Base-by-base conservation (phyloP, 148 eudicot genomes). In the Camellia sinensis region DNA sequence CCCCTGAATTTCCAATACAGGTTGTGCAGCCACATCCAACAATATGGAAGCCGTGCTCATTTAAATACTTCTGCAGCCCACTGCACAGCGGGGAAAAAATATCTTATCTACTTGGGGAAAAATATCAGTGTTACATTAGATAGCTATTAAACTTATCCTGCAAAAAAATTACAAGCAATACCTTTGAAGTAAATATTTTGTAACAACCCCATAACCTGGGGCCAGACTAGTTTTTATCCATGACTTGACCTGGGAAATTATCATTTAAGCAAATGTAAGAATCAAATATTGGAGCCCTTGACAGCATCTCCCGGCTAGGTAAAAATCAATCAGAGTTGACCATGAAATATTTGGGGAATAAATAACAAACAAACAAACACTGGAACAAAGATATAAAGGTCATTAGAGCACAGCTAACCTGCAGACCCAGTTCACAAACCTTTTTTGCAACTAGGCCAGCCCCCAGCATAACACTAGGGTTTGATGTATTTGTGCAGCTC, bases 401-500 rank as follows among this genome's bases (percentile, higher is more conserved):
- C 29, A 29, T 29, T 29, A 29, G 29, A 29, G 29, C 29, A 29
- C 29, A 29, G 29, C 29, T 29, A 29, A 29, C 29, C 29, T 29
- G 1, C 29, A 29, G 29, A 29, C 29, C 29, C 29, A 29, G 29
- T 29, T 73, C 76, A 73, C 76, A 52, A 10, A 62, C 76, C 29
- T 73, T 73, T 62, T 73, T 73, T 54, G 76, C 76, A 73, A 54
- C 62, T 5, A 73, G 29, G 54, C 8, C 62, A 22, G 76, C 76
- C 54, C 43, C 62, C 13, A 73, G 22, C 76, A 73, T 73, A 3
- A 73, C 62, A 73, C 62, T 73, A 22, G 76, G 76, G 54, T 73
- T 54, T 52, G 76, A 73, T 6, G 76, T 54, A 53, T 73, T 73
- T 73, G 76, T 73, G 76, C 76, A 73, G 41, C 76, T 73, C 5